These are phyloP conservation scores for Saccharomycopsis schoenii DNA, from an alignment of 805 yeast genomes.

Conservation along the genomic window DNA sequence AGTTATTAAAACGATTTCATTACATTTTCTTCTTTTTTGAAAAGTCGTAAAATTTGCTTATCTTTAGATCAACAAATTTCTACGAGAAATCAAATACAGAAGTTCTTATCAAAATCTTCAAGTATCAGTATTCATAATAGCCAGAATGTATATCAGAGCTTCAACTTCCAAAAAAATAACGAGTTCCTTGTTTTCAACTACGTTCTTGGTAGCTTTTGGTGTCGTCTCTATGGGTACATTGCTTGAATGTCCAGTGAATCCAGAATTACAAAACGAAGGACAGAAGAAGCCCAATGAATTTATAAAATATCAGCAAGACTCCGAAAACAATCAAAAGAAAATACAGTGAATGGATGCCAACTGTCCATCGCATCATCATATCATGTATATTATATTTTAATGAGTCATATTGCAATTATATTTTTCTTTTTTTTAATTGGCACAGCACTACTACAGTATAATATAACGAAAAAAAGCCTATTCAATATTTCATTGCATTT, in stretches of 20 bases:
- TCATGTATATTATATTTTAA: too few relatives aligned
- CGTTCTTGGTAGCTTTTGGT: conserved; percentile 64
- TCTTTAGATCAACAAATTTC: neutral
- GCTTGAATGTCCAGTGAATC: conserved; percentile 21
- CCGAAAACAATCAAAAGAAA: neutral
- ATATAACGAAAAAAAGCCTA: too few relatives aligned
- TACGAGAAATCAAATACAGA: neutral
- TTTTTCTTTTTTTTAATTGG: neutral
- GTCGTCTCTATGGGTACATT: conserved; percentile 35
- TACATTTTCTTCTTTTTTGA: too few relatives aligned
- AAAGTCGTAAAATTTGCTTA: too few relatives aligned
- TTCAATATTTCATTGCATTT: too few relatives aligned
- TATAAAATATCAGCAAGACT: neutral
- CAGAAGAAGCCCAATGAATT: neutral
- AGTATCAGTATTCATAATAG: neutral
- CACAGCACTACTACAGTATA: neutral
- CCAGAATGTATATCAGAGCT: conserved; percentile 46
- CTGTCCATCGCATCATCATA: too few relatives aligned
- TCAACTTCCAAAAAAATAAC: conserved; percentile 47
- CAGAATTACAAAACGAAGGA: conserved; percentile 3
- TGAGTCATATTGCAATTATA: too few relatives aligned
- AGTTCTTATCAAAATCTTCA: too few relatives aligned
- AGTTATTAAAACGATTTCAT: neutral
- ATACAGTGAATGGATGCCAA: neutral
- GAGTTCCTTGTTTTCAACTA: conserved; percentile 58